These are phyloP conservation scores for Cajanus cajan DNA, from an alignment of 306 rosid genomes.

Conservation along the genomic window DNA sequence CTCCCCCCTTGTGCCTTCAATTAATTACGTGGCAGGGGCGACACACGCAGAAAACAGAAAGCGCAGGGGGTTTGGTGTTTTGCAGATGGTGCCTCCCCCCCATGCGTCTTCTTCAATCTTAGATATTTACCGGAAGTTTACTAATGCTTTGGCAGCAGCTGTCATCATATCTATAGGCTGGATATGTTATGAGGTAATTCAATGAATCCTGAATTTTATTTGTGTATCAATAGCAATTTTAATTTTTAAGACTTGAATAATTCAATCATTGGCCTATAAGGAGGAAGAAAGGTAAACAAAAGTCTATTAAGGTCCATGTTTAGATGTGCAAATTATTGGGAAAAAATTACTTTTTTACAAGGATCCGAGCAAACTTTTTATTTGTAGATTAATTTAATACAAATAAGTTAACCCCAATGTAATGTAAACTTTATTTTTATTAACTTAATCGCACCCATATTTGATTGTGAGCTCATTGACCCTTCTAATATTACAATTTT, in stretches of 20 bases:
- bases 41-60: too few species aligned
- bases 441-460: not conserved
- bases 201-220: not conserved
- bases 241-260: not conserved
- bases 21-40: too few species aligned
- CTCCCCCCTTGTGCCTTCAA: too few species aligned
- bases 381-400: not conserved
- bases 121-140: constrained; percentile 91
- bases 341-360: too few species aligned
- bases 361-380: not conserved
- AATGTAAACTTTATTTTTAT: not conserved
- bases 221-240: not conserved
- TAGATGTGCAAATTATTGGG: not conserved
- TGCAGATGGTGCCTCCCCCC: too few species aligned
- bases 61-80: too few species aligned
- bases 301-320: not conserved
- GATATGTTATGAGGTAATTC: constrained; percentile 90
- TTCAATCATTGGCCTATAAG: not conserved
- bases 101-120: too few species aligned
- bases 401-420: not conserved
- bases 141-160: constrained; percentile 89
- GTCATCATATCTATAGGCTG: constrained; percentile 92
- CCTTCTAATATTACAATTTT: not conserved
- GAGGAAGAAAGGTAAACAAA: not conserved
- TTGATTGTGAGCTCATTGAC: not conserved